These are phyloP conservation scores for Hygrophorus pudorinus DNA, from an alignment of 768 basidiomycete species.

Conservation along the genomic window DNA sequence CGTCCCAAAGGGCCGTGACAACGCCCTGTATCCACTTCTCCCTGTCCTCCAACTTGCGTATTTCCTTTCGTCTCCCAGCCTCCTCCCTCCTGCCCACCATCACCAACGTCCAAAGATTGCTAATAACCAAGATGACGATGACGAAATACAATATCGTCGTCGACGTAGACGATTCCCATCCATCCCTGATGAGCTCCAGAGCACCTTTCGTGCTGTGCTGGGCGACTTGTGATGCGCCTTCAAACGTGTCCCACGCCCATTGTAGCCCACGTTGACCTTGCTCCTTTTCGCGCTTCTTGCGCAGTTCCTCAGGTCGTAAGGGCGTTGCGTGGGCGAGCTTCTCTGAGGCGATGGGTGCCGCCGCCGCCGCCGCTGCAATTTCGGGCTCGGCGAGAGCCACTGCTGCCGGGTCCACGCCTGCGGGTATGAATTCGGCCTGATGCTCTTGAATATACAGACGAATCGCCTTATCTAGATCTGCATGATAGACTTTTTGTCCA, in stretches of 20 bases:
- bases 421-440: constrained; percentile 80
- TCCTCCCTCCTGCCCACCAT: constrained; percentile 30
- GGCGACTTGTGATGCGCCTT: constrained; percentile 65
- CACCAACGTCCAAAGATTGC: constrained; percentile 61
- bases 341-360: constrained; percentile 8
- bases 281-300: constrained; percentile 55
- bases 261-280: constrained; percentile 66
- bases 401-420: constrained; percentile 55
- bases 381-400: constrained; percentile 29
- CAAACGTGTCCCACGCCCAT: constrained; percentile 84
- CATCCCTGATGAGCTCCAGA: constrained; percentile 68
- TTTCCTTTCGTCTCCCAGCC: constrained; percentile 38
- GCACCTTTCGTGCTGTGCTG: constrained; percentile 60
- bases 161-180: constrained; percentile 67
- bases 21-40: constrained; percentile 70
- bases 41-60: constrained; percentile 51
- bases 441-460: constrained; percentile 83
- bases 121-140: constrained; percentile 62
- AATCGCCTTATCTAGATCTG: constrained; percentile 77
- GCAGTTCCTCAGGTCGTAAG: constrained; percentile 23
- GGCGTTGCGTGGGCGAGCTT: constrained; percentile 6
- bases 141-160: constrained; percentile 66
- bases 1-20: constrained; percentile 64
- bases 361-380: constrained; percentile 6
- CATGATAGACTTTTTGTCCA: constrained; percentile 83